Conservation (phyloP, 169 alveolate genomes). For the Cyclospora cayetanensis region DNA sequence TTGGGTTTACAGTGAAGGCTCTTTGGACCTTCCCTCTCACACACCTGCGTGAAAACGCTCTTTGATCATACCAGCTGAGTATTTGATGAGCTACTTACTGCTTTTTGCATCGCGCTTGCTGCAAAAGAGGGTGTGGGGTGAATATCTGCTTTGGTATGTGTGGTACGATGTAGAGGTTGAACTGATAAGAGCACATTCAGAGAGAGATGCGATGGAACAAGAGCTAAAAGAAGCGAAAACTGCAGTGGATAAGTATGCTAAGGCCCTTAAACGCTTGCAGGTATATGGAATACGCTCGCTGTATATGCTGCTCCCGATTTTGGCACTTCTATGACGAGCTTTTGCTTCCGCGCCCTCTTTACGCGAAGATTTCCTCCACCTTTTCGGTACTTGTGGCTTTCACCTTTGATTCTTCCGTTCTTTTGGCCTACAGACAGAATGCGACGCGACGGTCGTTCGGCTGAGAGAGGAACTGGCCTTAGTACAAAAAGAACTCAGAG, state of each 20-base stretch:
- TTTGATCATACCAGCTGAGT: too few species aligned
- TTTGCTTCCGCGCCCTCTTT: neutral
- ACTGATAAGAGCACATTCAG: constrained; percentile 40
- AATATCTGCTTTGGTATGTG: too few species aligned
- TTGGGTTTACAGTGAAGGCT: too few species aligned
- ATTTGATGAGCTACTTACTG: too few species aligned
- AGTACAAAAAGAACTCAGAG: neutral
- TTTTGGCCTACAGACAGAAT: constrained; percentile 41
- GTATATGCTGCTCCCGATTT: neutral
- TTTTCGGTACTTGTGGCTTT: neutral
- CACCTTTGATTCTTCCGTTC: neutral
- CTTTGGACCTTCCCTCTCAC: too few species aligned
- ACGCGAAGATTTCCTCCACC: neutral
- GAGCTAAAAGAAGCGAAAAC: constrained; percentile 25
- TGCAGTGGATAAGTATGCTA: constrained; percentile 11
- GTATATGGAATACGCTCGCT: neutral
- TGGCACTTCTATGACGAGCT: neutral
- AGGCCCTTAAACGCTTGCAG: constrained; percentile 22
- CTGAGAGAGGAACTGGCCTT: constrained; percentile 30
- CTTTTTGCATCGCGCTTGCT: too few species aligned
- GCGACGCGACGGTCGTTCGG: constrained; percentile 12
- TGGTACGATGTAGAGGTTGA: constrained; percentile 56
- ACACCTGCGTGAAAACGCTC: too few species aligned
- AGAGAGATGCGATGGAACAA: constrained; percentile 52
- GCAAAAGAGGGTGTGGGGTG: too few species aligned